Evolutionary conservation across 2,329 filamentous ascomycete genomes (phyloP).

Genomic region (Periconia sp.): DNA sequence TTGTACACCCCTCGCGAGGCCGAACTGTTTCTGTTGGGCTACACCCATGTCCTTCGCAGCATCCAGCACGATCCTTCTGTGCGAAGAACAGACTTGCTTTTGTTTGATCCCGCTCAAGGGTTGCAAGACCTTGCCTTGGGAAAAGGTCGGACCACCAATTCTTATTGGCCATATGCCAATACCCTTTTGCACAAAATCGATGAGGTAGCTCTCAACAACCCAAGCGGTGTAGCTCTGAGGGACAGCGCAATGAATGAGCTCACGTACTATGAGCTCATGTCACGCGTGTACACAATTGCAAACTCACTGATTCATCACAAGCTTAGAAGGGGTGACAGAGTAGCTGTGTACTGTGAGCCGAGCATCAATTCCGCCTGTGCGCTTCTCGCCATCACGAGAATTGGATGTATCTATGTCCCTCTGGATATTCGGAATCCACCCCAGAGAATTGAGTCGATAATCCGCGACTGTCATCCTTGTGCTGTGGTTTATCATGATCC

Average conservation of each 20-base stretch:
- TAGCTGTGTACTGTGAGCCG: conserved; percentile 48
- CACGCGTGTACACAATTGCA: neutral
- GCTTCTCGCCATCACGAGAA: conserved; percentile 46
- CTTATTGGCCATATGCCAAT: neutral
- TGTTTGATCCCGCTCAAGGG: conserved; percentile 1
- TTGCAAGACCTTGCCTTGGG: neutral
- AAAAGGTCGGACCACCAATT: neutral
- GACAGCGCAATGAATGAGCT: conserved; percentile 1
- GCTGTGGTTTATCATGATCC: conserved; percentile 6
- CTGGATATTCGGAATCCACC: conserved; percentile 38
- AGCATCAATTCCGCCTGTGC: conserved; percentile 39
- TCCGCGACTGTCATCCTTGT: conserved; percentile 2
- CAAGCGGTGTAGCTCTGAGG: neutral
- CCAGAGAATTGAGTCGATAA: conserved; percentile 6
- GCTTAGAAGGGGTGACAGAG: conserved; percentile 3
- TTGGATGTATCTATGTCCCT: conserved; percentile 41
- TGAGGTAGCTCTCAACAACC: neutral
- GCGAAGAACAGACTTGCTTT: neutral
- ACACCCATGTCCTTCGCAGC: neutral
- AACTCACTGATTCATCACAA: neutral
- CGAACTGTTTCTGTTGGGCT: neutral
- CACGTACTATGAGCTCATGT: neutral
- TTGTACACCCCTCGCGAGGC: neutral
- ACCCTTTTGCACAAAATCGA: conserved; percentile 4
- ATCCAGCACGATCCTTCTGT: neutral